These are phyloP conservation scores for Alternaria triticina DNA, from an alignment of 2,329 filamentous ascomycete genomes.

Conservation along the genomic window DNA sequence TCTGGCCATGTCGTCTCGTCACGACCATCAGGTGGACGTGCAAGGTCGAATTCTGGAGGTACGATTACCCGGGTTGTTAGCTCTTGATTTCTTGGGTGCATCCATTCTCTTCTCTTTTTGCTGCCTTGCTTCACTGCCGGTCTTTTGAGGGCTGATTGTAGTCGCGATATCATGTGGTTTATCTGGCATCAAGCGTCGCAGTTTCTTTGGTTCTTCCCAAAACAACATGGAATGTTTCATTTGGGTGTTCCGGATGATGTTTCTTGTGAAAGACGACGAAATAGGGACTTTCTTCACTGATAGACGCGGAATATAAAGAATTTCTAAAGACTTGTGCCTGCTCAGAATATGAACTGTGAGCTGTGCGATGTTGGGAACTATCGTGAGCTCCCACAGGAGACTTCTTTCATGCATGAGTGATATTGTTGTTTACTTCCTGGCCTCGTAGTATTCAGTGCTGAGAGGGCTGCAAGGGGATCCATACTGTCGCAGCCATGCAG, in stretches of 20 bases:
- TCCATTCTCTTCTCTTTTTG: constrained; percentile 4
- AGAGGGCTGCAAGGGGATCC: background rate
- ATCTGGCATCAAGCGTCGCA: constrained; percentile 24
- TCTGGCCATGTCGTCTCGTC: constrained; percentile 34
- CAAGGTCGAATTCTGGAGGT: constrained; percentile 41
- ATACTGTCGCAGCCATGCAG: background rate
- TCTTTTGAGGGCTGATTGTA: constrained; percentile 17
- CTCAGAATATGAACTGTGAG: background rate
- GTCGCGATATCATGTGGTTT: constrained; percentile 19
- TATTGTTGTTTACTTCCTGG: background rate
- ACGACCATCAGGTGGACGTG: constrained; percentile 34
- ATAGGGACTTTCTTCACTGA: constrained; percentile 14
- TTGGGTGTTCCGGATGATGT: constrained; percentile 22
- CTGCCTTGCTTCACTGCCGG: constrained; percentile 9
- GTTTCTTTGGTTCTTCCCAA: constrained; percentile 22
- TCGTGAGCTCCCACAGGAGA: background rate
- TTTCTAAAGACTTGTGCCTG: background rate
- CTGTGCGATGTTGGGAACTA: background rate
- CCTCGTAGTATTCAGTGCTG: background rate
- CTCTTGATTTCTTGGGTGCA: constrained; percentile 1
- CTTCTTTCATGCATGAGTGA: background rate
- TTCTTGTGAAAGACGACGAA: constrained; percentile 5
- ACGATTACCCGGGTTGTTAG: constrained; percentile 35
- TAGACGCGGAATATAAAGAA: constrained; percentile 41
- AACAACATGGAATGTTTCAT: constrained; percentile 29